Percentiles rank a stretch among this genome's conserved stretches.
phyloP scores from a whole-genome alignment of 2,329 filamentous ascomycete genomes.

The Ilyonectria destructans region DNA sequence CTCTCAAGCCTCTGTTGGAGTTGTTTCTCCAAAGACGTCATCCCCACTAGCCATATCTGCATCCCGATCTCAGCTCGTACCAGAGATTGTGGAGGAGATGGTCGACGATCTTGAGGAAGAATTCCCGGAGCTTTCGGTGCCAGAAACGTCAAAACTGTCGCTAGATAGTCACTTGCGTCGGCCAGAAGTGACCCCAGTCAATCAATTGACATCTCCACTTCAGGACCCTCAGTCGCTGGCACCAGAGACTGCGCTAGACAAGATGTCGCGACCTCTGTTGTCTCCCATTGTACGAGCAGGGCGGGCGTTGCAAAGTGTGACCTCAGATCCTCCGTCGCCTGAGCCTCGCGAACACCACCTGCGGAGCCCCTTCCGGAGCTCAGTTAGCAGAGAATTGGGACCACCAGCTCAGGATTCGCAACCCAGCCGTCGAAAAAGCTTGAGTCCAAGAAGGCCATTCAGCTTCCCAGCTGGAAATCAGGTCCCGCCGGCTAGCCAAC shows the following conservation, averaged over 20 bases:
- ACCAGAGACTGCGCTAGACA: slow-evolving; percentile 50
- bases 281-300: slow-evolving; percentile 74
- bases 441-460: slow-evolving; percentile 50
- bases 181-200: slow-evolving; percentile 55
- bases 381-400: slow-evolving; percentile 55
- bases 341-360: slow-evolving; percentile 66
- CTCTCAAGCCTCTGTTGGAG: slow-evolving; percentile 31
- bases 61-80: slow-evolving; percentile 15
- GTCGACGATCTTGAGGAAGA: slow-evolving; percentile 32
- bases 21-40: slow-evolving; percentile 26
- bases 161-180: slow-evolving; percentile 34
- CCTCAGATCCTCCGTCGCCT: slow-evolving; percentile 73
- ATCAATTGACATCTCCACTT: slow-evolving; percentile 58
- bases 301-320: slow-evolving; percentile 70
- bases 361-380: slow-evolving; percentile 70
- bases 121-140: slow-evolving; percentile 31
- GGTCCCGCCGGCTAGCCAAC: slow-evolving; percentile 30
- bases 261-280: slow-evolving; percentile 61
- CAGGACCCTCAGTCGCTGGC: slow-evolving; percentile 53
- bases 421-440: slow-evolving; percentile 45
- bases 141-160: slow-evolving; percentile 30
- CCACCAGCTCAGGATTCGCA: slow-evolving; percentile 50
- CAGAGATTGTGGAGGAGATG: slow-evolving; percentile 38
- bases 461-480: slow-evolving; percentile 33
- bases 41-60: slow-evolving; percentile 20